These are phyloP conservation scores for Arxiozyma telluris DNA, from an alignment of 1,139 yeast genomes.

Conservation along the genomic window DNA sequence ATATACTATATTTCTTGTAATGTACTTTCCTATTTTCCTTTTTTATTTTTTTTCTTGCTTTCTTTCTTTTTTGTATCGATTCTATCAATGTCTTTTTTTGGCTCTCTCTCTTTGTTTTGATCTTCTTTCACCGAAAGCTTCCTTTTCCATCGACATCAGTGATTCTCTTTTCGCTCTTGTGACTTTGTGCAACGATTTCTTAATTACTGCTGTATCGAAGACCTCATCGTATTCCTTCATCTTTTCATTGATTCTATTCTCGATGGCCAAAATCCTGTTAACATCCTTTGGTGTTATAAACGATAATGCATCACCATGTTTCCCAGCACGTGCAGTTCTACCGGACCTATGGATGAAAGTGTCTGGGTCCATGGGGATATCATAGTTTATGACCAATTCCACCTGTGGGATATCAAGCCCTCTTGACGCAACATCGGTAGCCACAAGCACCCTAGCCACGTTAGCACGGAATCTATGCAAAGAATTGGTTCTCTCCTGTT, in stretches of 20 bases:
- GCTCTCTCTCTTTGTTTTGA: constrained; percentile 39
- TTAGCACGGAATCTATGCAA: constrained; percentile 88
- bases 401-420: constrained; percentile 95
- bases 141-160: constrained; percentile 86
- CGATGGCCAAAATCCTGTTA: constrained; percentile 72
- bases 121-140: constrained; percentile 70
- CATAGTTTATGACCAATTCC: constrained; percentile 80
- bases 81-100: constrained; percentile 31
- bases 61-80: background rate
- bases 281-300: constrained; percentile 83
- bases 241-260: constrained; percentile 68
- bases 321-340: constrained; percentile 99
- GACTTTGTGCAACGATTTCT: constrained; percentile 56
- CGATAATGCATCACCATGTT: constrained; percentile 60
- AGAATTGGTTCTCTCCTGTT: constrained; percentile 80
- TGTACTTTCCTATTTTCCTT: too few relatives aligned
- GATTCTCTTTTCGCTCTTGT: constrained; percentile 86
- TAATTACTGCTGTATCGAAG: constrained; percentile 67
- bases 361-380: constrained; percentile 93
- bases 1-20: background rate
- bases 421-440: constrained; percentile 95
- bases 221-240: constrained; percentile 65
- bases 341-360: constrained; percentile 98
- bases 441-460: constrained; percentile 84
- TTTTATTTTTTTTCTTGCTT: background rate